Base-by-base conservation (phyloP, 352 stramenopile genomes). In the Thraustochytrium striatum region DNA sequence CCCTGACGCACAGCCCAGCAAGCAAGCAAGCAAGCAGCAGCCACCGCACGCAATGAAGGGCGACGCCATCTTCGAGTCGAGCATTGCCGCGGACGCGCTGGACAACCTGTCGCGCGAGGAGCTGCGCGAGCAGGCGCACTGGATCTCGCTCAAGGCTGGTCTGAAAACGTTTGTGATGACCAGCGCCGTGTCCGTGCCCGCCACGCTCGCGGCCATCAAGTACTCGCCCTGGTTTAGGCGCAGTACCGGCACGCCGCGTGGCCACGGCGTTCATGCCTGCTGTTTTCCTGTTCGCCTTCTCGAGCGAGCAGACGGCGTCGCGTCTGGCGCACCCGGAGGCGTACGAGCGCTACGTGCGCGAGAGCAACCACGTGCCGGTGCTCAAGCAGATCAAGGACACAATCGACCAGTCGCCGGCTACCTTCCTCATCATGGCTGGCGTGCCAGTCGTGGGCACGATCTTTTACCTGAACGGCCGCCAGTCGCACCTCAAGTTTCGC, bases 81-180 rank as follows among this genome's bases (percentile, higher is more conserved):
- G 3, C 21, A 75, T 75, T 28, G 65, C 65, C 30, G 65, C 65
- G 21, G 65, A 75, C 21, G 65, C 65, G 35, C 41, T 75, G 30
- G 32, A 75, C 30, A 75, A 96, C 57, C 94, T 99, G 33, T 44
- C 89, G 89, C 85, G 85, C 8, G 32, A 44, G 21, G 65, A 84
- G 11, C 69, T 87, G 35, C 89, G 95, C 21, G 90, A 91, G 79
- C 96, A 97, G 68, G 97, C 50, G 32, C 30, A 75, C 30, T 75
- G 65, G 65, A 75, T 75, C 30, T 75, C 65, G 43, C 65, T 75
- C 50, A 75, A 75, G 65, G 65, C 65, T 0, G 65, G 65, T 25
- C 65, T 75, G 65, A 72, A 70, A 11, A 39, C 28, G 32, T 75
- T 75, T 50, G 65, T 13, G 30, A 75, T 75, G 13, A 41, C 65